Base-by-base conservation (phyloP, 2,329 filamentous ascomycete species). In the Colletotrichum sp. region DNA sequence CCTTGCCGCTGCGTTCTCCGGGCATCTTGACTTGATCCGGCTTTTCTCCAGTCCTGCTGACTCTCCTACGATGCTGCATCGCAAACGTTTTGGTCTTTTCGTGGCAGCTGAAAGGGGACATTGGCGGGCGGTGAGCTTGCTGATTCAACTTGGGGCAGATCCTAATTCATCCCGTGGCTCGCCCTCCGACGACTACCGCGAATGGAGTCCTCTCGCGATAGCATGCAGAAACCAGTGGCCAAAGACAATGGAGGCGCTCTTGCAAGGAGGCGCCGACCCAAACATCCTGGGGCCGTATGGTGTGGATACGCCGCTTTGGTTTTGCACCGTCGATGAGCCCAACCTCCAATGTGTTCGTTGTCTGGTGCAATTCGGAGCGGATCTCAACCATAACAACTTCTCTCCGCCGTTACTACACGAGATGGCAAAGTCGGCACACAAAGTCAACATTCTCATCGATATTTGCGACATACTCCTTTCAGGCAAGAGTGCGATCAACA, bases 401-500 rank as follows among this genome's bases (percentile, higher is more conserved):
- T 52, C 43, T 21, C 43, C 43, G 6, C 43, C 43, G 43, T 7
- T 52, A 21, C 43, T 21, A 21, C 43, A 52, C 1, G 43, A 52
- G 12, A 21, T 52, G 43, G 43, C n/a, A 52, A 52, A 52, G 43
- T 52, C 43, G 0, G 43, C n/a, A 52, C 43, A 52, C 12, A 52
- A 52, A 21, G 43, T 21, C n/a, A 13, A 52, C 3, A 52, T 0
- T 24, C 0, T 21, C 2, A 12, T 52, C 12, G 43, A 21, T 1
- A 24, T 52, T 21, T 52, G 43, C 43, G n/a, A 21, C n/a, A 13
- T 52, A 7, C 12, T 52, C 4, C n/a, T 21, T 13, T 52, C 43
- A 24, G 43, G 43, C 10, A 52, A 52, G n/a, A 1, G 43, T 0
- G 0, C 43, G 0, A 13, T 52, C 0, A 52, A 52, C 43, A 13